Conservation (phyloP, 768 basidiomycete genomes). For the Kwoniella sp. region DNA sequence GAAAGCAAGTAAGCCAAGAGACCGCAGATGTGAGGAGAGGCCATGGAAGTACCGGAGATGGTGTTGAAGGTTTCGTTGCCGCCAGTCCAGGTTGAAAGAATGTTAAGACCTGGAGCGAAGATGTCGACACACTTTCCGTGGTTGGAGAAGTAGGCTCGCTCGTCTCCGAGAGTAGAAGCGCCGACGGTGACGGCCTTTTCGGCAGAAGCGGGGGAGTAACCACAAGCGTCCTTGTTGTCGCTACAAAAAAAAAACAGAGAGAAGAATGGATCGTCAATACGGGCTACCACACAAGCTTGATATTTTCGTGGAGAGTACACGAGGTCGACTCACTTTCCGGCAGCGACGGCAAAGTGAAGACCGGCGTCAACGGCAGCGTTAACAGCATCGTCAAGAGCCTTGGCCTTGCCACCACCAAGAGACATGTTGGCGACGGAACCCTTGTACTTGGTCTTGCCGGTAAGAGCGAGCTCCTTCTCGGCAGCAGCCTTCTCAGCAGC, state of each 20-base stretch:
- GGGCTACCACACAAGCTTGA: no score
- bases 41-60: conserved; percentile 68
- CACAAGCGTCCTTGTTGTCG: conserved; percentile 85
- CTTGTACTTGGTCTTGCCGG: conserved; percentile 81
- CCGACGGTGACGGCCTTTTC: conserved; percentile 91
- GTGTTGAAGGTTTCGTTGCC: conserved; percentile 66
- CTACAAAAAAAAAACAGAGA: conserved; percentile 57
- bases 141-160: conserved; percentile 74
- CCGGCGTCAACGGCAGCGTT: conserved; percentile 79
- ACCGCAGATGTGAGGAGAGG: conserved; percentile 80
- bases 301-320: no score
- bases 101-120: conserved; percentile 88
- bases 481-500: conserved; percentile 65
- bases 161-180: conserved; percentile 62
- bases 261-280: no score
- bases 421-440: conserved; percentile 84
- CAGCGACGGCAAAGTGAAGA: conserved; percentile 95
- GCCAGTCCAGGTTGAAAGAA: conserved; percentile 81
- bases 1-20: conserved; percentile 89
- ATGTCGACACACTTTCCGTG: conserved; percentile 85
- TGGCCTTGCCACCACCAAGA: conserved; percentile 91
- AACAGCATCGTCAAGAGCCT: conserved; percentile 78
- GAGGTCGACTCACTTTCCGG: conserved; percentile 63
- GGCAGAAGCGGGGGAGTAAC: conserved; percentile 86
- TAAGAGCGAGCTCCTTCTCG: conserved; percentile 66